Conservation (phyloP, 2,329 filamentous ascomycete genomes). For the Sphaerulina populicola region DNA sequence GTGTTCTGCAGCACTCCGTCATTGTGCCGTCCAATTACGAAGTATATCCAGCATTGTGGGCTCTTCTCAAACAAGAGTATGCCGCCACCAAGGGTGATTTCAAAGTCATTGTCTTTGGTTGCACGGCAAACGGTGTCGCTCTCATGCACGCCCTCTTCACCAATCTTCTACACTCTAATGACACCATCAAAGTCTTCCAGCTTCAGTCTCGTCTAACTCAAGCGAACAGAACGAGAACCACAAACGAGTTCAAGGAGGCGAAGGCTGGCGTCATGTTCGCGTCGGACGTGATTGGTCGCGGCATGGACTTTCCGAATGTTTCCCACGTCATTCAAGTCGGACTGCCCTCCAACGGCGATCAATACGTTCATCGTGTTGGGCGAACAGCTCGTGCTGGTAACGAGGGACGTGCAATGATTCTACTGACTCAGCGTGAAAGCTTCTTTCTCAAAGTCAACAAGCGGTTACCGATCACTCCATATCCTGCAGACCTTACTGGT, state of each 20-base stretch:
- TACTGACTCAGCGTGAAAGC: conserved; percentile 46
- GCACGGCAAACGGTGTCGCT: conserved; percentile 41
- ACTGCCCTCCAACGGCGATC: conserved; percentile 44
- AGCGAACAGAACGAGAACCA: conserved; percentile 37
- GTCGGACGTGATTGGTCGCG: conserved; percentile 75
- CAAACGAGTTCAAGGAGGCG: conserved; percentile 40
- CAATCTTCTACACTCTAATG: conserved; percentile 31
- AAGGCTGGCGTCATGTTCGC: conserved; percentile 46
- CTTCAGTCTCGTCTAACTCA: conserved; percentile 41
- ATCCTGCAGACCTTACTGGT: conserved; percentile 38
- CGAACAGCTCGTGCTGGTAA: conserved; percentile 86
- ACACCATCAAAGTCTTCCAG: conserved; percentile 34
- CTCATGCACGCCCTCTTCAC: conserved; percentile 35
- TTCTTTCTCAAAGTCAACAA: conserved; percentile 46
- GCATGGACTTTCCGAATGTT: conserved; percentile 96
- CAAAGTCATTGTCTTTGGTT: conserved; percentile 43
- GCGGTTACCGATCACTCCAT: conserved; percentile 44
- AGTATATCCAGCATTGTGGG: conserved; percentile 40
- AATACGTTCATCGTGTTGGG: conserved; percentile 89
- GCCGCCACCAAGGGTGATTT: conserved; percentile 34
- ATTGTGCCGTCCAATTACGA: conserved; percentile 34
- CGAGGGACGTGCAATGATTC: conserved; percentile 47
- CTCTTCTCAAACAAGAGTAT: conserved; percentile 40
- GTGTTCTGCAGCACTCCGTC: conserved; percentile 44
- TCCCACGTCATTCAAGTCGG: conserved; percentile 76